phyloP scores from a whole-genome alignment of 306 rosid species.

The Ammopiptanthus mongolicus region DNA sequence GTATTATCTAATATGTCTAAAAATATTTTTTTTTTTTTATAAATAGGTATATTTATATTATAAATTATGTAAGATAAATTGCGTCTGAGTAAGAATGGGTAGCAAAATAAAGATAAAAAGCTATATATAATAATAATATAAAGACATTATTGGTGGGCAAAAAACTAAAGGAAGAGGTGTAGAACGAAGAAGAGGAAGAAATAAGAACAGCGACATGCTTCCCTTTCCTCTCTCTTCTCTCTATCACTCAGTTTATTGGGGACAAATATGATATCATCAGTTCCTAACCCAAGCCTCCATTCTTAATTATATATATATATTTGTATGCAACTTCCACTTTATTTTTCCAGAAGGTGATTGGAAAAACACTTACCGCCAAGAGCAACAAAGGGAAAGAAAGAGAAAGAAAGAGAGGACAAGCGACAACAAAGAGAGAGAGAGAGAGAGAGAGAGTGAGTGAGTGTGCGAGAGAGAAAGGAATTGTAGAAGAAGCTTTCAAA shows the following conservation, averaged over 20 bases:
- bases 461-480: slow-evolving; percentile 12
- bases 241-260: slow-evolving; percentile 33
- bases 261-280: slow-evolving; percentile 52
- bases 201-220: slow-evolving; percentile 58
- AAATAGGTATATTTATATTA: too few species aligned
- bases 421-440: slow-evolving; percentile 29
- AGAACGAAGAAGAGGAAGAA: slow-evolving; percentile 44
- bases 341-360: slow-evolving; percentile 60
- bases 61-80: background rate
- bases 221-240: slow-evolving; percentile 38
- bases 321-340: slow-evolving; percentile 26
- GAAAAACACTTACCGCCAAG: slow-evolving; percentile 40
- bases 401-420: slow-evolving; percentile 58
- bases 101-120: background rate
- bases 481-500: slow-evolving; percentile 67
- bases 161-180: slow-evolving; percentile 34
- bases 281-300: slow-evolving; percentile 37
- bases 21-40: too few species aligned
- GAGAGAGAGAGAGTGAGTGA: slow-evolving; percentile 1
- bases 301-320: slow-evolving; percentile 32
- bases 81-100: background rate
- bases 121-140: slow-evolving; percentile 36
- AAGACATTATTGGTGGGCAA: slow-evolving; percentile 44
- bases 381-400: slow-evolving; percentile 35
- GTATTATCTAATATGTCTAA: too few species aligned